Conservation (phyloP, 83 land plant species). For the Thuja plicata region DNA sequence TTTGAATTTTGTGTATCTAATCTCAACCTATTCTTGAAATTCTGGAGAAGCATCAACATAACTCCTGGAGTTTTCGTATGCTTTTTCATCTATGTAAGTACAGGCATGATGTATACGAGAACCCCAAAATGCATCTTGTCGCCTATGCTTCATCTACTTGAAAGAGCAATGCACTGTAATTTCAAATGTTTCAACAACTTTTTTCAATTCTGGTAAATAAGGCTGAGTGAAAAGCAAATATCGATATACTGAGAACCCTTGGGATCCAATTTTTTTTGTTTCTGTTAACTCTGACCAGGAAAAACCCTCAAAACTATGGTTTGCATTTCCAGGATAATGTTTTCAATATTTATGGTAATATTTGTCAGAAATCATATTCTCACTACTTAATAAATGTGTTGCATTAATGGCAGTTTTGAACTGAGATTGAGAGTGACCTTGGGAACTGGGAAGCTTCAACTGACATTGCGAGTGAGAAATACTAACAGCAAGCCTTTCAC, state of each 20-base stretch:
- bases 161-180: background rate
- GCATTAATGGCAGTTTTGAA: slow-evolving; percentile 13
- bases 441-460: slow-evolving; percentile 15
- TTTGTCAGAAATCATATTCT: background rate
- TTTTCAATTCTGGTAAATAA: too few species aligned
- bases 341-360: background rate
- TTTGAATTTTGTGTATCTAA: background rate
- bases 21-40: background rate
- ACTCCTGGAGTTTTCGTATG: background rate
- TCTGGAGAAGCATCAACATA: background rate
- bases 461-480: slow-evolving; percentile 12
- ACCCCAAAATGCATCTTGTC: background rate
- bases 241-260: background rate
- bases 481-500: slow-evolving; percentile 44
- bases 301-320: background rate
- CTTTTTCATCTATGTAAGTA: background rate
- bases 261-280: background rate
- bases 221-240: background rate
- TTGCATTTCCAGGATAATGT: background rate
- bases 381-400: background rate
- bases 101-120: background rate
- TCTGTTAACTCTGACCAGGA: background rate
- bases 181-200: background rate
- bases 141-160: background rate
- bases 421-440: slow-evolving; percentile 13